These are phyloP conservation scores for Hordeum pubiflorum DNA, from an alignment of 202 grass and related monocot species.

Conservation along the genomic window DNA sequence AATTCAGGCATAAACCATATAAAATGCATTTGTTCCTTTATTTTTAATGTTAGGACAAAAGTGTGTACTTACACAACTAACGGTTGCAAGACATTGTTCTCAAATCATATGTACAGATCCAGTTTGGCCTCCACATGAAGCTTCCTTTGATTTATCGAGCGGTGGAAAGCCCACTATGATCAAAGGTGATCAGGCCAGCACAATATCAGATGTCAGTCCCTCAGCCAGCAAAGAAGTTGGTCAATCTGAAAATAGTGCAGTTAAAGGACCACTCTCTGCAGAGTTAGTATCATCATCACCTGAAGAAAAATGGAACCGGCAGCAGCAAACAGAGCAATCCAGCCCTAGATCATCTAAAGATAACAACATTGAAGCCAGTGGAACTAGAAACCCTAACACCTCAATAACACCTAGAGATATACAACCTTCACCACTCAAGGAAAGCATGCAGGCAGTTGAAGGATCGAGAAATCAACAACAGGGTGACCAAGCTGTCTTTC, in stretches of 20 bases:
- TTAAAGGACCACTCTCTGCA: neutral
- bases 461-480: neutral
- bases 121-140: neutral
- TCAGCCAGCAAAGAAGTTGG: conserved; percentile 4
- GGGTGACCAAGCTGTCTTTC: neutral
- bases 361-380: neutral
- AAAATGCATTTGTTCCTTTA: neutral
- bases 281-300: neutral
- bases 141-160: conserved; percentile 9
- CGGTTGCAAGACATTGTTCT: neutral
- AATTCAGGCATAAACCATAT: neutral
- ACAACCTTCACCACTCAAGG: neutral
- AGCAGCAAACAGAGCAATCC: conserved; percentile 6
- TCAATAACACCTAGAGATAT: neutral
- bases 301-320: conserved; percentile 1
- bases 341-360: conserved; percentile 5
- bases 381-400: neutral
- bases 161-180: neutral
- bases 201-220: neutral
- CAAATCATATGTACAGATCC: conserved; percentile 19
- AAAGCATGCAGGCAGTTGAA: neutral
- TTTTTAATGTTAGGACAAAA: neutral
- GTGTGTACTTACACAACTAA: conserved; percentile 9
- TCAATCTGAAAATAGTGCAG: conserved; percentile 1
- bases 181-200: conserved; percentile 13